A percentile compares a stretch with the other conserved stretches of the same genome.
Evolutionary conservation across 2,329 filamentous ascomycete species (phyloP).

Genomic region (Ascochyta koolunga): DNA sequence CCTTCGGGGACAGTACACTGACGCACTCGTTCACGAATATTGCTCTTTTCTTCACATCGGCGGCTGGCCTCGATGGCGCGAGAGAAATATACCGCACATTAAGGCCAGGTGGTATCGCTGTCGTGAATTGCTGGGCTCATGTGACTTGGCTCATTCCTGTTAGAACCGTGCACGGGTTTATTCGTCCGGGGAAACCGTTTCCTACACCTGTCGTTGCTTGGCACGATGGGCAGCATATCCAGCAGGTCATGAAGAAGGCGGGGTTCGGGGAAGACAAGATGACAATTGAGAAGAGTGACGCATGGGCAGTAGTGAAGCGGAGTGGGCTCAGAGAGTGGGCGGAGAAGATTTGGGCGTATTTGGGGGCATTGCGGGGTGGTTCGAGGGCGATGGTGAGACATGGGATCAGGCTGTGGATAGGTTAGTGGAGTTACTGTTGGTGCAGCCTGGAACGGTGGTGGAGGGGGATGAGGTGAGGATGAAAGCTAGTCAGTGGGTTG

Average conservation of each 20-base stretch:
- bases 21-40: constrained; percentile 50
- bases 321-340: constrained; percentile 29
- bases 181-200: constrained; percentile 26
- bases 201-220: constrained; percentile 30
- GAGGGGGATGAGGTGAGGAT: constrained; percentile 34
- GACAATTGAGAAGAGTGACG: constrained; percentile 32
- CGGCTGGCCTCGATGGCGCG: constrained; percentile 39
- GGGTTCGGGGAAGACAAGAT: constrained; percentile 33
- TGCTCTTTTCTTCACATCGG: constrained; percentile 47
- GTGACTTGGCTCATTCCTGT: constrained; percentile 36
- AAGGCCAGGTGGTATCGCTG: constrained; percentile 44
- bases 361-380: constrained; percentile 35
- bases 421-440: constrained; percentile 26
- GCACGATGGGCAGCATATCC: constrained; percentile 35
- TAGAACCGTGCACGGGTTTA: constrained; percentile 22
- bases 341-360: constrained; percentile 40
- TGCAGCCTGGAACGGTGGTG: constrained; percentile 25
- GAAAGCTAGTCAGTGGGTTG: constrained; percentile 40
- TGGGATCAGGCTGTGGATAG: constrained; percentile 40
- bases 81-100: constrained; percentile 50
- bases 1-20: constrained; percentile 42
- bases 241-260: constrained; percentile 35
- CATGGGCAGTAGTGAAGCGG: constrained; percentile 25
- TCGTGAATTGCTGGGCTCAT: constrained; percentile 47
- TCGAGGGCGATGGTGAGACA: constrained; percentile 31